phyloP scores from a whole-genome alignment of 2,329 filamentous ascomycete genomes.

The Aspergillus alliaceus region DNA sequence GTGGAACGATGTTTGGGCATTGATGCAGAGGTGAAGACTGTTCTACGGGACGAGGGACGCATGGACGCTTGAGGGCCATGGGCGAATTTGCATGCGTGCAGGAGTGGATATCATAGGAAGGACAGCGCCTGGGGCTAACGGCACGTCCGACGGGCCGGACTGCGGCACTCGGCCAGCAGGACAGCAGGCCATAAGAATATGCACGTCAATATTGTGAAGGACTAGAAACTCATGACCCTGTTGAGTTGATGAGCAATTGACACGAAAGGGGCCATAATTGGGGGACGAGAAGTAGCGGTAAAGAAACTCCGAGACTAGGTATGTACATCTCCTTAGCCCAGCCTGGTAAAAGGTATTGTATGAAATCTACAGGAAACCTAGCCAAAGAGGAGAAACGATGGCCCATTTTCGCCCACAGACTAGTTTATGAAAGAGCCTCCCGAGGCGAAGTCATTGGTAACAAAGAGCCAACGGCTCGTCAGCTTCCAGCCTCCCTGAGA shows the following conservation, averaged over 20 bases:
- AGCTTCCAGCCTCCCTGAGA: background rate
- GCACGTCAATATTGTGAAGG: constrained; percentile 20
- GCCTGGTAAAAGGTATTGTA: constrained; percentile 9
- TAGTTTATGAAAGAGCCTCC: background rate
- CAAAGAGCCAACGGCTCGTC: background rate
- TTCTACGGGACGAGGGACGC: constrained; percentile 5
- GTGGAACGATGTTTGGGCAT: constrained; percentile 20
- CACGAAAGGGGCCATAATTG: constrained; percentile 24
- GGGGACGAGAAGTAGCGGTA: constrained; percentile 24
- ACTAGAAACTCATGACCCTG: constrained; percentile 11
- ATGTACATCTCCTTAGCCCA: constrained; percentile 14
- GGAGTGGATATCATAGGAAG: constrained; percentile 20
- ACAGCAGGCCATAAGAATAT: constrained; percentile 19
- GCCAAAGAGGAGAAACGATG: constrained; percentile 1
- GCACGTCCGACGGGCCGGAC: constrained; percentile 25
- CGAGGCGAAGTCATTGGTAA: background rate
- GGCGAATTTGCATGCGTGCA: constrained; percentile 22
- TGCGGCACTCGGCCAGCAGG: constrained; percentile 22
- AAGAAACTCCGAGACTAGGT: constrained; percentile 12
- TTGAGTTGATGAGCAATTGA: constrained; percentile 13
- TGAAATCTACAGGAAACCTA: constrained; percentile 11
- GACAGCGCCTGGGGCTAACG: constrained; percentile 21
- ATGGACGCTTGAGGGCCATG: constrained; percentile 8
- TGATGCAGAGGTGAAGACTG: constrained; percentile 18
- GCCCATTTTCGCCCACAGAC: background rate